phyloP scores from a whole-genome alignment of 108 stramenopile genomes.

The Schizochytrium sp. region DNA sequence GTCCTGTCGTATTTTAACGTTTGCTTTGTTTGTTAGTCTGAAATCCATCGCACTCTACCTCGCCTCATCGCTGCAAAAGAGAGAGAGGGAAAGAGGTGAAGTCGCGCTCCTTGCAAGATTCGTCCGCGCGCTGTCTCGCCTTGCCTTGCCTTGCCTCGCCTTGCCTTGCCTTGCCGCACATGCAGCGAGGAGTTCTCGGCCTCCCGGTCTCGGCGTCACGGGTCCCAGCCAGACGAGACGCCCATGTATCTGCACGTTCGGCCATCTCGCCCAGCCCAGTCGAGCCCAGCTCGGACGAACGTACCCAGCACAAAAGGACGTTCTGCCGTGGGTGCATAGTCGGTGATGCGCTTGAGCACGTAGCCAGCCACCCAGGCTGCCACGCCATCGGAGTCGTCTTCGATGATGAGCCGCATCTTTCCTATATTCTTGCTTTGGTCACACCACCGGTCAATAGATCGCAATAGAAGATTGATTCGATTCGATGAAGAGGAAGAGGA shows the following conservation, averaged over 20 bases:
- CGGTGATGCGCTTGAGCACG: not conserved
- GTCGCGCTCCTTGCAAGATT: too few species aligned
- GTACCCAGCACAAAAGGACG: conserved; percentile 12
- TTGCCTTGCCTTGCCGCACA: too few species aligned
- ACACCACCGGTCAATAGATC: too few species aligned
- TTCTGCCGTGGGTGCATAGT: conserved; percentile 7
- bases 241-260: not conserved
- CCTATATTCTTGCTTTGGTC: not conserved
- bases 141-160: too few species aligned
- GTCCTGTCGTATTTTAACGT: not conserved
- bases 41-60: not conserved
- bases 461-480: too few species aligned
- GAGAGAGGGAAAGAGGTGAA: too few species aligned
- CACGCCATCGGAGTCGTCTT: not conserved
- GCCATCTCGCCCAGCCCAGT: not conserved
- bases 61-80: too few species aligned
- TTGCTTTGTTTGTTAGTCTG: not conserved
- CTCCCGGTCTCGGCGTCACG: not conserved
- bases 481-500: too few species aligned
- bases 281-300: not conserved
- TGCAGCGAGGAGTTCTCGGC: too few species aligned
- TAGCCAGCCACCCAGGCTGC: conserved; percentile 13
- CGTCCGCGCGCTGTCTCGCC: too few species aligned
- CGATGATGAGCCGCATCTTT: conserved; percentile 19
- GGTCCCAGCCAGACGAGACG: not conserved